Evolutionary conservation across 495 filamentous ascomycete species (phyloP).

Genomic region (Podospora conica): DNA sequence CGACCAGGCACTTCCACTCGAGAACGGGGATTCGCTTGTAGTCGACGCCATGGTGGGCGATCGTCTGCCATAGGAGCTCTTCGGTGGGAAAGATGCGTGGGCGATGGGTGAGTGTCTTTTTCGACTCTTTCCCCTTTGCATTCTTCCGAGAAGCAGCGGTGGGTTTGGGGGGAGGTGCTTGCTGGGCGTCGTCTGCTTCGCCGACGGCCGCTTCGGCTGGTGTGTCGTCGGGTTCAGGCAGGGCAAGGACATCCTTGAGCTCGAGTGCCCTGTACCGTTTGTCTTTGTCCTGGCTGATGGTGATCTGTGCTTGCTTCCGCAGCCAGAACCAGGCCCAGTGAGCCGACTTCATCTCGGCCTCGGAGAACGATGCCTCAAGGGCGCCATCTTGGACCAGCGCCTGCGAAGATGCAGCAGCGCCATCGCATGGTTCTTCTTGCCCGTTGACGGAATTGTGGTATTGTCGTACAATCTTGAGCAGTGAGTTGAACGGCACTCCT

Average conservation of each 20-base stretch:
- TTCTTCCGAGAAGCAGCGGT: neutral
- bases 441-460: conserved; percentile 20
- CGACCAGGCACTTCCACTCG: conserved; percentile 70
- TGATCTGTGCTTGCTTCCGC: conserved; percentile 36
- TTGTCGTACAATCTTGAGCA: conserved; percentile 27
- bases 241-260: conserved; percentile 35
- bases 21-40: conserved; percentile 55
- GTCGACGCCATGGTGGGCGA: conserved; percentile 77
- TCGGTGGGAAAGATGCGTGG: conserved; percentile 36
- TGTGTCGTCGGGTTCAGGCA: conserved; percentile 29
- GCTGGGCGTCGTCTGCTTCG: neutral
- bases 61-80: conserved; percentile 60
- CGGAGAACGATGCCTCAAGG: conserved; percentile 17
- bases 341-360: conserved; percentile 29
- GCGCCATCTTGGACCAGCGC: conserved; percentile 7
- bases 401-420: neutral
- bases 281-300: conserved; percentile 34
- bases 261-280: conserved; percentile 37
- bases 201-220: neutral
- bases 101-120: conserved; percentile 23
- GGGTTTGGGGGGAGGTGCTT: neutral
- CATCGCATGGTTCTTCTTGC: conserved; percentile 9
- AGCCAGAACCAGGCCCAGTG: conserved; percentile 44
- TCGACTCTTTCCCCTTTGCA: conserved; percentile 11
- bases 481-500: conserved; percentile 23